A percentile compares a stretch with the other conserved stretches of the same genome.
Conservation (phyloP, 1,284 basidiomycete species). For the Ustilago bromivora region DNA sequence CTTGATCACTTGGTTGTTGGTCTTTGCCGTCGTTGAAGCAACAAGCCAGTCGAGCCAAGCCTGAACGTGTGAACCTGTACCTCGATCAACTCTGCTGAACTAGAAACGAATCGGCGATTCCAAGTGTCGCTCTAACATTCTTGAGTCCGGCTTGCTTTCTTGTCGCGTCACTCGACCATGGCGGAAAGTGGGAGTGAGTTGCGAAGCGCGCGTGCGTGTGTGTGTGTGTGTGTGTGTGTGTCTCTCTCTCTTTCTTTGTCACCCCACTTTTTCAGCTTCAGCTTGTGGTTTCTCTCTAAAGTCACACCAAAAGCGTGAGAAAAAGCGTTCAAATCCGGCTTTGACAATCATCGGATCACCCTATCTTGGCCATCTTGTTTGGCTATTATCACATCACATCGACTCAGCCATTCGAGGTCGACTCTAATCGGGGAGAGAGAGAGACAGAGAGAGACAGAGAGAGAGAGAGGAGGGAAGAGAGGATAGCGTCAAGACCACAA, state of each 20-base stretch:
- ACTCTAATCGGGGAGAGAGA: neutral
- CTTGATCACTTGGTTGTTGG: no score
- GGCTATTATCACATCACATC: neutral
- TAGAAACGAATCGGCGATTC: neutral
- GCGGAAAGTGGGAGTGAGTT: conserved; percentile 14
- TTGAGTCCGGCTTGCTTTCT: neutral
- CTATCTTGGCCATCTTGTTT: conserved; percentile 1
- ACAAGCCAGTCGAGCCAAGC: no score
- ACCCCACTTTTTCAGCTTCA: neutral
- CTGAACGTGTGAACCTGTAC: no score
- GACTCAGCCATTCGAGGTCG: neutral
- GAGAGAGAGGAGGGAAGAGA: neutral
- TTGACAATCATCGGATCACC: neutral
- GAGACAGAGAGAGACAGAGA: neutral
- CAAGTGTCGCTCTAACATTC: neutral
- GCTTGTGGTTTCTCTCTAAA: neutral
- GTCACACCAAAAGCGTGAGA: neutral
- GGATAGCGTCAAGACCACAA: no score
- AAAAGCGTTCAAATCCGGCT: neutral
- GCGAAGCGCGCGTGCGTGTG: neutral
- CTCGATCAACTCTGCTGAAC: neutral
- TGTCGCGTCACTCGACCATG: conserved; percentile 9
- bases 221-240: neutral
- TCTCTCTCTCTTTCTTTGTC: neutral
- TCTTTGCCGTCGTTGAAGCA: no score